Evolutionary conservation across 352 stramenopile genomes (phyloP).

Genomic region (Chrysophaeum taylorii): DNA sequence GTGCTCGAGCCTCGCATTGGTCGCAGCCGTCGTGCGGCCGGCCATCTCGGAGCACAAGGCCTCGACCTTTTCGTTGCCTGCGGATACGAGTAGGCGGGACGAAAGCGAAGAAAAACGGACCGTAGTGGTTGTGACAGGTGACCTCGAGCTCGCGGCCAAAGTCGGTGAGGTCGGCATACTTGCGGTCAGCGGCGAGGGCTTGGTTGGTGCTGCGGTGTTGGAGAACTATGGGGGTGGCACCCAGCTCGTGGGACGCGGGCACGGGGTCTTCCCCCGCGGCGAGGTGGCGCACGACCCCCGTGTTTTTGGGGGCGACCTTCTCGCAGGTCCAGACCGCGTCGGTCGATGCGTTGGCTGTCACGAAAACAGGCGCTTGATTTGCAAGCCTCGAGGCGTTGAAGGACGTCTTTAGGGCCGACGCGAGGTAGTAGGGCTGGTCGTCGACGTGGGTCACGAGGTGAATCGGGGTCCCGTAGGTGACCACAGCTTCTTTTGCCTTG

Average conservation of each 20-base stretch:
- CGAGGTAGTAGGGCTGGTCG: not conserved
- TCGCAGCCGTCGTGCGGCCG: not conserved
- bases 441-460: slow-evolving; percentile 3
- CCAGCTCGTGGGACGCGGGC: not conserved
- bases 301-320: not conserved
- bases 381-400: not conserved
- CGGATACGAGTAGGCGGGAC: too few relatives aligned
- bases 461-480: slow-evolving; percentile 5
- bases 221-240: not conserved
- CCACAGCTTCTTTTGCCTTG: not conserved
- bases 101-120: too few relatives aligned
- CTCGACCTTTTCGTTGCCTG: slow-evolving; percentile 11
- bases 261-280: not conserved
- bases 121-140: slow-evolving; percentile 9
- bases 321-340: not conserved
- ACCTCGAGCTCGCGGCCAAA: slow-evolving; percentile 13
- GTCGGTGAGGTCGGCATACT: not conserved
- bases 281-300: not conserved
- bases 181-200: not conserved
- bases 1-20: slow-evolving; percentile 7
- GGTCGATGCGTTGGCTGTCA: not conserved
- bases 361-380: slow-evolving; percentile 1
- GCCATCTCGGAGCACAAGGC: not conserved
- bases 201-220: not conserved
- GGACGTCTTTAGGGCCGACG: slow-evolving; percentile 6